Conservation (phyloP, 805 yeast genomes). For the Kazachstania bromeliacearum region DNA sequence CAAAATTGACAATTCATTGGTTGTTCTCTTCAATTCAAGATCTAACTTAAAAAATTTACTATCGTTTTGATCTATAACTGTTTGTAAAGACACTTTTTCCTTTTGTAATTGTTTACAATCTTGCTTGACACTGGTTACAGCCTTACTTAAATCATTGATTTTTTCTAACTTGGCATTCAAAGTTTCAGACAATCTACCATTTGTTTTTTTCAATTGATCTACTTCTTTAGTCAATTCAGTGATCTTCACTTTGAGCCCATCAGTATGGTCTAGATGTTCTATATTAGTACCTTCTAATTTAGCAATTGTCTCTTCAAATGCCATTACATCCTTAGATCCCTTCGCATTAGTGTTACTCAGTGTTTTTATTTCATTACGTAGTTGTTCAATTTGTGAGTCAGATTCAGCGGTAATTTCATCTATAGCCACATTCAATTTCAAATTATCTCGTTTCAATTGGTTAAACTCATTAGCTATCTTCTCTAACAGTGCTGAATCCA, state of each 20-base stretch:
- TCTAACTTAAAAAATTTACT: not conserved
- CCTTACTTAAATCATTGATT: too few species aligned
- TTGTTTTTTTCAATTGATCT: not conserved
- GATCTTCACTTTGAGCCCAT: too few species aligned
- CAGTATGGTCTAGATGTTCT: too few species aligned
- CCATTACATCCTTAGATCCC: too few species aligned
- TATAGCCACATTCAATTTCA: not conserved
- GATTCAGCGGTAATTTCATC: not conserved
- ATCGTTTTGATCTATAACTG: not conserved
- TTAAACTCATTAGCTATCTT: not conserved
- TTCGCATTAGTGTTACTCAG: too few species aligned
- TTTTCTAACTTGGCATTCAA: too few species aligned
- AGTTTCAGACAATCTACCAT: not conserved
- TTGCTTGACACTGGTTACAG: too few species aligned
- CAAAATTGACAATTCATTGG: constrained; percentile 10
- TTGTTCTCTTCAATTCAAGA: constrained; percentile 1
- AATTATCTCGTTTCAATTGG: not conserved
- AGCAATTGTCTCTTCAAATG: too few species aligned
- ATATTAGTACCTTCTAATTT: too few species aligned
- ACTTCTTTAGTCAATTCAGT: not conserved
- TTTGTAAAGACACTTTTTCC: not conserved
- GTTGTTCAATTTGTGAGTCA: not conserved
- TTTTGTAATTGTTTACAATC: not conserved
- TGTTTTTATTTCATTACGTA: too few species aligned
- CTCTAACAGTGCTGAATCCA: too few species aligned